Conservation (phyloP, 108 stramenopile species). For the Pseudonitzschia multistriata region DNA sequence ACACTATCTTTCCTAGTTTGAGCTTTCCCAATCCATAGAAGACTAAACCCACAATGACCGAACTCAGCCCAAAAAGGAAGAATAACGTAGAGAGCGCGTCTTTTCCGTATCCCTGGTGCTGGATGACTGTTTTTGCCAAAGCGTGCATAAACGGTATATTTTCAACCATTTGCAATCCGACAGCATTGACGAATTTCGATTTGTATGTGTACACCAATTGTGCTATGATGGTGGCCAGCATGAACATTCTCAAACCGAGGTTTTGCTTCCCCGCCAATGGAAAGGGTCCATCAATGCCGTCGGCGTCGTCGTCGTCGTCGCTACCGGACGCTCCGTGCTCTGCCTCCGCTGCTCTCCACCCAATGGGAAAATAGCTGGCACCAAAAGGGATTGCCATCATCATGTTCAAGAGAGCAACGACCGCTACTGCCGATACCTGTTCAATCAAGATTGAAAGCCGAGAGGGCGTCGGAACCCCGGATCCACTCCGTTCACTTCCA, state of each 20-base stretch:
- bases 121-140: slow-evolving; percentile 53
- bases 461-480: too few species aligned
- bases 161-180: slow-evolving; percentile 82
- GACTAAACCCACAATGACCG: slow-evolving; percentile 63
- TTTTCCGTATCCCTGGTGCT: slow-evolving; percentile 51
- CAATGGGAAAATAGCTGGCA: slow-evolving; percentile 64
- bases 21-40: slow-evolving; percentile 70
- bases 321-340: neutral
- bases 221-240: slow-evolving; percentile 61
- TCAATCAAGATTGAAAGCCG: neutral
- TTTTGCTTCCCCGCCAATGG: slow-evolving; percentile 65
- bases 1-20: slow-evolving; percentile 63
- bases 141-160: slow-evolving; percentile 78
- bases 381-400: slow-evolving; percentile 81
- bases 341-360: slow-evolving; percentile 45
- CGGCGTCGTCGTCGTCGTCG: slow-evolving; percentile 9
- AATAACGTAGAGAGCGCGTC: slow-evolving; percentile 78
- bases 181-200: slow-evolving; percentile 59
- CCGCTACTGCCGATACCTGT: slow-evolving; percentile 47
- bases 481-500: too few species aligned
- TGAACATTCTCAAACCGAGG: slow-evolving; percentile 76
- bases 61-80: slow-evolving; percentile 46
- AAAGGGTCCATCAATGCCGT: slow-evolving; percentile 32
- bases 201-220: slow-evolving; percentile 60
- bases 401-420: slow-evolving; percentile 51